Base-by-base conservation (phyloP, 805 yeast species). In the Yarrowia sp. region DNA sequence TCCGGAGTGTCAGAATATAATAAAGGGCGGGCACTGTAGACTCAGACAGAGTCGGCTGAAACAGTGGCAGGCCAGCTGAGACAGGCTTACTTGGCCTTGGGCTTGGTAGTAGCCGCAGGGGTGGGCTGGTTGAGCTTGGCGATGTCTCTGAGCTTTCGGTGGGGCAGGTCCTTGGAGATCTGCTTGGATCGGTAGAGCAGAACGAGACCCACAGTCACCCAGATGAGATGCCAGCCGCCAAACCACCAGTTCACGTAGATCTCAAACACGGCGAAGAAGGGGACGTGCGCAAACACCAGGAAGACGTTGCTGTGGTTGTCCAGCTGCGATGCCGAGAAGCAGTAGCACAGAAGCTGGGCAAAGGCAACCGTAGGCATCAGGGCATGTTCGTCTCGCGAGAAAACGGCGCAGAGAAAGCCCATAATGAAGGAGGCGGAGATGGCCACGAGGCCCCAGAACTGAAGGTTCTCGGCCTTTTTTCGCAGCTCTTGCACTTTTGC, bases 181-280 rank as follows among this genome's bases (percentile, higher is more conserved):
- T 6, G n/a, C 42, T 51, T 44, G 35, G 62, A 56, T 24, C 29
- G 13, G 53, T 49, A 31, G 22, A 58, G 31, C 16, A 49, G 38
- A 2, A 22, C 55, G 31, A 51, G 33, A 3, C 58, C 58, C 1
- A 51, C 42, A 6, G 9, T 13, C 18, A 12, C 58, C 58, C 58
- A 51, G 16, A 51, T 13, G 7, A 25, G 12, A 16, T 51, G 58
- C 58, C 58, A 51, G 16, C 32, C 58, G 24, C 58, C 58, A 35
- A 51, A 51, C 58, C 58, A 51, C 58, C 58, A 51, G 42, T 51
- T 51, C 32, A 51, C 58, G 42, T 51, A 51, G 21, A 51, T 35
- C 31, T 51, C 58, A 24, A 51, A 51, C 6, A 10, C 31, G 24
- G 21, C 27, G 10, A 51, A 35, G 22, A 51, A 22, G 18, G 58